Conservation (phyloP, 768 basidiomycete genomes). For the Thelephora aurantiotincta region DNA sequence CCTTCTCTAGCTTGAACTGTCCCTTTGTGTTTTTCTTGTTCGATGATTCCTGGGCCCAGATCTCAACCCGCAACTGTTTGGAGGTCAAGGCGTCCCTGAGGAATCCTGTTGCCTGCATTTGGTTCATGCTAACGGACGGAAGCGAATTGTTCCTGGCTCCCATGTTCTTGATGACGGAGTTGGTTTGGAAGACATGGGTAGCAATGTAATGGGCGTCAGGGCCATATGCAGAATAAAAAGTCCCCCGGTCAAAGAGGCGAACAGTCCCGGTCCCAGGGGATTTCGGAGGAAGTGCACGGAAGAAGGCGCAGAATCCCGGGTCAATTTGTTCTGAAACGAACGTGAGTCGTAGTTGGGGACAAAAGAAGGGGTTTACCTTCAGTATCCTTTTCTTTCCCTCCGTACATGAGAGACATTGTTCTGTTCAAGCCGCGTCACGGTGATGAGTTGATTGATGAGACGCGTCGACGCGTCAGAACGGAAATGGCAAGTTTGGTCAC, state of each 20-base stretch:
- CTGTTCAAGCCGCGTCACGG: constrained; percentile 1
- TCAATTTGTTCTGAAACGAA: constrained; percentile 3
- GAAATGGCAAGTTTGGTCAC: background rate
- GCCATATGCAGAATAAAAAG: constrained; percentile 84
- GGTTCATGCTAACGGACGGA: constrained; percentile 66
- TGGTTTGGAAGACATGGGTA: constrained; percentile 69
- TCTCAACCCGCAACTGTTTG: constrained; percentile 85
- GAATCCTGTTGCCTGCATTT: constrained; percentile 64
- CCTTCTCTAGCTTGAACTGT: constrained; percentile 62
- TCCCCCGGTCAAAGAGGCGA: constrained; percentile 74
- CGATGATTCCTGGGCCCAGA: constrained; percentile 66
- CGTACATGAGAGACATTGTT: constrained; percentile 47
- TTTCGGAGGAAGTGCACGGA: constrained; percentile 43
- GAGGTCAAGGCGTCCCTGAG: constrained; percentile 82
- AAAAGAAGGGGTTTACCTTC: constrained; percentile 13
- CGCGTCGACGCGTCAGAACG: constrained; percentile 5
- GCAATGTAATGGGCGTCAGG: constrained; percentile 83
- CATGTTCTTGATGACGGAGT: constrained; percentile 85
- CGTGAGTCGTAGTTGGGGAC: background rate
- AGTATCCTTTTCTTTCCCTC: constrained; percentile 39
- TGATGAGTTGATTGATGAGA: constrained; percentile 1
- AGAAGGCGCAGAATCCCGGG: constrained; percentile 61
- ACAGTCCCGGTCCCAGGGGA: constrained; percentile 68
- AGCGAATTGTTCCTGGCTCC: constrained; percentile 54
- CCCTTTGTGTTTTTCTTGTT: constrained; percentile 55